Percentiles rank a stretch among this genome's conserved stretches.
phyloP scores from a whole-genome alignment of 768 basidiomycete genomes.

The Chalciporus piperatus region DNA sequence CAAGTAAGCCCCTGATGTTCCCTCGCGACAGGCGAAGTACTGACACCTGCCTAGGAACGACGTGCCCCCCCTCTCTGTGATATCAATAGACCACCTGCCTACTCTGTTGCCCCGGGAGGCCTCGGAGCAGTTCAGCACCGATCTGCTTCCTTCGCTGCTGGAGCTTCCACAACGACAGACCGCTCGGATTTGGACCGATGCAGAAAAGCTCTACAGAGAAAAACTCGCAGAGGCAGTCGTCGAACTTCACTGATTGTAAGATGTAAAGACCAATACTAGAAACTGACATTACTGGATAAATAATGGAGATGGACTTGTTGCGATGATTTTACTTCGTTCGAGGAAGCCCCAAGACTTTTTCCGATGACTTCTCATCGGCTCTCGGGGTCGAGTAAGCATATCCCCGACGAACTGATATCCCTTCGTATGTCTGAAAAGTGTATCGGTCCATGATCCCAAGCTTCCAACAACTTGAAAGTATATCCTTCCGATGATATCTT shows the following conservation, averaged over 20 bases:
- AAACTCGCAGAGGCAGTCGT: constrained; percentile 54
- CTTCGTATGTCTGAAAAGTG: no score
- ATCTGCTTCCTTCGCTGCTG: constrained; percentile 81
- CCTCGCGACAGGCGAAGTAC: not conserved
- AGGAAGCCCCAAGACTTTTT: not conserved
- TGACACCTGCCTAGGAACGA: constrained; percentile 41
- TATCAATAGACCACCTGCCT: constrained; percentile 96
- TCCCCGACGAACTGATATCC: no score
- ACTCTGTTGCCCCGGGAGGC: constrained; percentile 94
- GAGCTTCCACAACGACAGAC: constrained; percentile 64
- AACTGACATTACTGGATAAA: not conserved
- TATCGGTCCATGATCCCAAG: no score
- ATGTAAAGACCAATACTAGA: not conserved
- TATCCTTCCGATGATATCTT: no score
- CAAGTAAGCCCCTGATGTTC: constrained; percentile 49
- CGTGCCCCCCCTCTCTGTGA: constrained; percentile 72
- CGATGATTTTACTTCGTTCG: constrained; percentile 28
- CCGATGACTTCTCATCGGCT: constrained; percentile 47
- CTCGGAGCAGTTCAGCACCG: constrained; percentile 91
- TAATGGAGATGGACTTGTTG: constrained; percentile 43
- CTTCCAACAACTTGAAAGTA: no score
- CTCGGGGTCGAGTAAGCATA: no score
- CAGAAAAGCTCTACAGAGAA: constrained; percentile 76
- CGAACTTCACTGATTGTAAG: constrained; percentile 1
- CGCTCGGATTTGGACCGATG: constrained; percentile 84